phyloP scores from a whole-genome alignment of 345 rosid genomes.

The Citrus unshiu region DNA sequence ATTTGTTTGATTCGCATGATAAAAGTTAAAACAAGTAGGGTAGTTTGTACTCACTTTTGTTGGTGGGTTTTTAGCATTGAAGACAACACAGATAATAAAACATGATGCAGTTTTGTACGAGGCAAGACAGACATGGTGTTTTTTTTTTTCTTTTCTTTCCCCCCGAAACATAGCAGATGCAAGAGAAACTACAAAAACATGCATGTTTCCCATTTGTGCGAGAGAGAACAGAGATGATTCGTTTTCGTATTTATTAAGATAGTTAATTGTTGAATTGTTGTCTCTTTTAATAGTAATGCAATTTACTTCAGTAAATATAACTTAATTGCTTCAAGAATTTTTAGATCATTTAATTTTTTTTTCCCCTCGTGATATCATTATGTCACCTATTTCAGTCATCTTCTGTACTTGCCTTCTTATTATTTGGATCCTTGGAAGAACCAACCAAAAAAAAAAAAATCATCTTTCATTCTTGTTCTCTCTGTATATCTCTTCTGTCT shows the following conservation, averaged over 20 bases:
- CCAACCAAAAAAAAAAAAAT: too few relatives aligned
- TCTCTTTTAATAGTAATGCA: background rate
- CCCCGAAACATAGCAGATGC: background rate
- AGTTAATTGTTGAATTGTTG: background rate
- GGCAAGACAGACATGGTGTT: slow-evolving; percentile 9
- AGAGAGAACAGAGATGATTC: background rate
- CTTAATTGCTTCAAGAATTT: background rate
- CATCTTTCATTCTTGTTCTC: background rate
- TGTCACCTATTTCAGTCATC: background rate
- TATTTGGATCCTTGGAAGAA: too few relatives aligned
- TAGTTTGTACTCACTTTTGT: background rate
- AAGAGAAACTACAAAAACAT: background rate
- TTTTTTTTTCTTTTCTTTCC: too few relatives aligned
- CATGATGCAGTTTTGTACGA: slow-evolving; percentile 5
- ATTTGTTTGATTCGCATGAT: background rate
- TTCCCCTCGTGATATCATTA: background rate
- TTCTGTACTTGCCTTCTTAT: background rate
- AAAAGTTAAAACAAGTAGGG: slow-evolving; percentile 13
- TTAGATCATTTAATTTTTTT: background rate
- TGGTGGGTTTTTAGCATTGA: slow-evolving; percentile 8
- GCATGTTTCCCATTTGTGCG: background rate
- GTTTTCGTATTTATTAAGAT: background rate
- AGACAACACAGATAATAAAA: slow-evolving; percentile 10
- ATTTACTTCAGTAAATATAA: background rate
- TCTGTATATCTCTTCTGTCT: too few relatives aligned